Conservation (phyloP, 139 green algal species). For the Volvox reticuliferus region DNA sequence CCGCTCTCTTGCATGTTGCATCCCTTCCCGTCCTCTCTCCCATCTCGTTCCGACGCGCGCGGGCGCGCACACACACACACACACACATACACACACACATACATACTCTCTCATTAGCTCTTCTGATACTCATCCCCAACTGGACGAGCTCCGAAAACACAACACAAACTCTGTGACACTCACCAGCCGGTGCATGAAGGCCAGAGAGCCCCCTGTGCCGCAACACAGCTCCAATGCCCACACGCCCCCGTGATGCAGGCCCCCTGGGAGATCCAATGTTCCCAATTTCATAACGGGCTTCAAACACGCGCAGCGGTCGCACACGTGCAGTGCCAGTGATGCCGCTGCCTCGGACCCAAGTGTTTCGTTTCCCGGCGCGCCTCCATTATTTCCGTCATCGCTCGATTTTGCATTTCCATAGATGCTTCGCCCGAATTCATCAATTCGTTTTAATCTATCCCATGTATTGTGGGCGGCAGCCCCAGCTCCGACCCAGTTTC, state of each 20-base stretch:
- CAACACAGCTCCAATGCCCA: slow-evolving; percentile 38
- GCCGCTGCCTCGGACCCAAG: too few relatives aligned
- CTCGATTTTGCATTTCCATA: too few relatives aligned
- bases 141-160: background rate
- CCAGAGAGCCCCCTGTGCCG: slow-evolving; percentile 22
- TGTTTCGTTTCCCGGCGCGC: too few relatives aligned
- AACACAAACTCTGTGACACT: background rate
- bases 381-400: too few relatives aligned
- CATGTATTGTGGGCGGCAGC: too few relatives aligned
- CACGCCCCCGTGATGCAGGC: background rate
- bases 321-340: background rate
- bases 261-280: background rate
- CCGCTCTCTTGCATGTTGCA: background rate
- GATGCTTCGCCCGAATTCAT: too few relatives aligned
- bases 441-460: too few relatives aligned
- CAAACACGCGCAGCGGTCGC: background rate
- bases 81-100: background rate
- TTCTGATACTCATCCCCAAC: too few relatives aligned
- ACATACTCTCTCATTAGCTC: too few relatives aligned
- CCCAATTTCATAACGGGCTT: background rate
- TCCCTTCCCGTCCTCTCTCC: background rate
- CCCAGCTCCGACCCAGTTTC: too few relatives aligned
- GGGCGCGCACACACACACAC: too few relatives aligned
- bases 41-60: background rate
- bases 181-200: background rate